Evolutionary conservation across 768 basidiomycete genomes (phyloP).

Genomic region (Pleurotus pulmonarius): DNA sequence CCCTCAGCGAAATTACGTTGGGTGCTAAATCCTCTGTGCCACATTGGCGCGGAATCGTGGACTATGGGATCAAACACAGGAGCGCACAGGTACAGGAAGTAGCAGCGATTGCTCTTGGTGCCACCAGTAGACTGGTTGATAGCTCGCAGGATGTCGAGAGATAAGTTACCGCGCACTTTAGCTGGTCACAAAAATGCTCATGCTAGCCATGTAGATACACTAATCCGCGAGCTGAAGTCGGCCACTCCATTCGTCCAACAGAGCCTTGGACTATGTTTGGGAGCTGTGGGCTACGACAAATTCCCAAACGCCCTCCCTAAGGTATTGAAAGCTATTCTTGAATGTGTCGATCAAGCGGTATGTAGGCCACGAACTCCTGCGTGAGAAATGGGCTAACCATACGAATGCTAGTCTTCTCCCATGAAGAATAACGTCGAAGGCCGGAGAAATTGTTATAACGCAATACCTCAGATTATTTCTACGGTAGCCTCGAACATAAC

Average conservation of each 20-base stretch:
- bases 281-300: slow-evolving; percentile 60
- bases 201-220: slow-evolving; percentile 31
- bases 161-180: slow-evolving; percentile 47
- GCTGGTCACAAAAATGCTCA: slow-evolving; percentile 8
- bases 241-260: slow-evolving; percentile 60
- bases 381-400: background rate
- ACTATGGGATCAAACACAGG: slow-evolving; percentile 69
- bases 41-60: slow-evolving; percentile 67
- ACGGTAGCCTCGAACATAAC: slow-evolving; percentile 39
- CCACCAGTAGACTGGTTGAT: slow-evolving; percentile 67
- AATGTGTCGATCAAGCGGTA: slow-evolving; percentile 44
- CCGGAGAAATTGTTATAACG: slow-evolving; percentile 35
- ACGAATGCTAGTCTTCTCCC: slow-evolving; percentile 2
- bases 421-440: slow-evolving; percentile 32
- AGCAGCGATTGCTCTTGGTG: slow-evolving; percentile 65
- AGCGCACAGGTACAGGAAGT: slow-evolving; percentile 66
- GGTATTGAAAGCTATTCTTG: slow-evolving; percentile 56
- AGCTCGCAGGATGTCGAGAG: slow-evolving; percentile 62
- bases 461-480: slow-evolving; percentile 45
- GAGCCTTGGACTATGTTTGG: slow-evolving; percentile 67
- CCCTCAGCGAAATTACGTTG: slow-evolving; percentile 47
- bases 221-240: slow-evolving; percentile 58
- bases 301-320: slow-evolving; percentile 51
- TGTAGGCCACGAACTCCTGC: slow-evolving; percentile 30
- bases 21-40: slow-evolving; percentile 40